Evolutionary conservation across 202 grass and related monocot species (phyloP).

Genomic region (Tripidium arundinaceum): DNA sequence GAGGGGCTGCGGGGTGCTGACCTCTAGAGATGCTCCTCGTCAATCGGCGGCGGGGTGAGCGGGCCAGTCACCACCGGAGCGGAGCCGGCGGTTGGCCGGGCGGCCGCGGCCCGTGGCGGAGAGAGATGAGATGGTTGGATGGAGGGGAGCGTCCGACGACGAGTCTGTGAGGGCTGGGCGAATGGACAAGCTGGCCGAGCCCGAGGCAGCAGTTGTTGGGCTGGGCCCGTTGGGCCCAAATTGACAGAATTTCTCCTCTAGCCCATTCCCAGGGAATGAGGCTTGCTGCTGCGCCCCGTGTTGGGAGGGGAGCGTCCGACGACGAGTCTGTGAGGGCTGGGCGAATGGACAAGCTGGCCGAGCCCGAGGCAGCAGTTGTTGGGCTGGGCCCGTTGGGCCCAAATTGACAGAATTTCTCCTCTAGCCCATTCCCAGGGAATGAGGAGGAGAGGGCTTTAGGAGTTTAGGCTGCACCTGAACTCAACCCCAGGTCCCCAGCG

Average conservation of each 20-base stretch:
- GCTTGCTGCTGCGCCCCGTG: too few species aligned
- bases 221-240: neutral
- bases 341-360: neutral
- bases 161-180: neutral
- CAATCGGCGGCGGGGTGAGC: neutral
- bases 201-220: neutral
- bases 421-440: neutral
- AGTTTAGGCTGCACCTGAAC: neutral
- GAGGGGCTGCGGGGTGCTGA: neutral
- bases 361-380: neutral
- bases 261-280: neutral
- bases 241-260: too few species aligned
- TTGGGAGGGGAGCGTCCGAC: neutral
- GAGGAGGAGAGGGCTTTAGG: neutral
- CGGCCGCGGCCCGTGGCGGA: neutral
- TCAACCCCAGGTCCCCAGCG: too few species aligned
- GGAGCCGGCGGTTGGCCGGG: neutral
- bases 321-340: neutral
- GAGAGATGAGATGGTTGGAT: neutral
- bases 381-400: neutral
- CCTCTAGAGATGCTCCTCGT: neutral
- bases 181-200: neutral
- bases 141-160: neutral
- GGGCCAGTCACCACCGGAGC: constrained; percentile 11
- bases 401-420: neutral